Evolutionary conservation across 352 stramenopile species (phyloP).

Genomic region (Globisporangium carolinianum): DNA sequence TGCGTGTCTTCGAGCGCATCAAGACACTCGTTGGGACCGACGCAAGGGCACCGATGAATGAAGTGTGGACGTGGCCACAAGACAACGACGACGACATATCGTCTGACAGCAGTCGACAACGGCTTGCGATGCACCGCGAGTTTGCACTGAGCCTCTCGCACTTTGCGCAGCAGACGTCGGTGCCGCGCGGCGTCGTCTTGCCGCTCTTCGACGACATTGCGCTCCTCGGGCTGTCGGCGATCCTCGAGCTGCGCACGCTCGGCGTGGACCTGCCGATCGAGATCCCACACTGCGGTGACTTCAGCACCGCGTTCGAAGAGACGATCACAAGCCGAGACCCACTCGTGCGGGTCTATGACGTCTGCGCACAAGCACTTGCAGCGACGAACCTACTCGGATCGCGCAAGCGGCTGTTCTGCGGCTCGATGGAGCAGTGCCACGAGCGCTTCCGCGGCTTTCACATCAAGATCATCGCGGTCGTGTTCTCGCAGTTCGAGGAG

Average conservation of each 20-base stretch:
- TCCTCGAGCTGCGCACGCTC: constrained; percentile 51
- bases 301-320: constrained; percentile 29
- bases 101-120: neutral
- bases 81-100: neutral
- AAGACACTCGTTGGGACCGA: neutral
- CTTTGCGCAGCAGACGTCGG: constrained; percentile 19
- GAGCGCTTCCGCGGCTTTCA: constrained; percentile 44
- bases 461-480: constrained; percentile 56
- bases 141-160: constrained; percentile 11
- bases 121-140: constrained; percentile 7
- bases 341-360: constrained; percentile 63
- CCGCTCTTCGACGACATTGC: constrained; percentile 62
- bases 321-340: constrained; percentile 22
- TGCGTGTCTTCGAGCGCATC: constrained; percentile 2
- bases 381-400: constrained; percentile 21
- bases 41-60: constrained; percentile 1
- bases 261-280: constrained; percentile 54
- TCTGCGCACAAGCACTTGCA: constrained; percentile 35
- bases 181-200: constrained; percentile 44
- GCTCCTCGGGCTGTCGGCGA: constrained; percentile 45
- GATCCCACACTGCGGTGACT: constrained; percentile 62
- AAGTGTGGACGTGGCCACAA: neutral
- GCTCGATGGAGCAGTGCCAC: constrained; percentile 30
- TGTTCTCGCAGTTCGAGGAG: constrained; percentile 63
- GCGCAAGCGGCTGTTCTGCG: constrained; percentile 39